phyloP scores from a whole-genome alignment of 257 asterid species.

The Parsonsia alboflavescens region DNA sequence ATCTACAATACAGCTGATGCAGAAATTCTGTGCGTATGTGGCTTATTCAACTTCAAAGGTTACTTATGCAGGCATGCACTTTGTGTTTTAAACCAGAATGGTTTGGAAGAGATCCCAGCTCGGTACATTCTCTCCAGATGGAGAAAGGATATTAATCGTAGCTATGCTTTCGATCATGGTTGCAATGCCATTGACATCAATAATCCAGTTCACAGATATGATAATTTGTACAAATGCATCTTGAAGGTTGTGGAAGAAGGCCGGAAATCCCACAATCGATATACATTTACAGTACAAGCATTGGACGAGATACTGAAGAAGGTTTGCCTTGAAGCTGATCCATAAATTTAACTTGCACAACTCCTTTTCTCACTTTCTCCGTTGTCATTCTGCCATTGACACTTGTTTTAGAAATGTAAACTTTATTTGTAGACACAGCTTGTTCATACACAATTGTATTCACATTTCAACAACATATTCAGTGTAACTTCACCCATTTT shows the following conservation, averaged over 20 bases:
- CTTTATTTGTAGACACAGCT: background rate
- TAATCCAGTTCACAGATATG: slow-evolving; percentile 52
- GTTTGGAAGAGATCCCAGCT: slow-evolving; percentile 56
- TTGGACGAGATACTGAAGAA: slow-evolving; percentile 38
- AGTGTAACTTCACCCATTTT: background rate
- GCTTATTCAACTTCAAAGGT: slow-evolving; percentile 49
- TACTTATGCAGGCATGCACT: slow-evolving; percentile 58
- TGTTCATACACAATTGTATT: background rate
- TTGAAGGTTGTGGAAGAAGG: slow-evolving; percentile 50
- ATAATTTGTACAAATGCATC: slow-evolving; percentile 35
- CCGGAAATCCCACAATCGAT: slow-evolving; percentile 40
- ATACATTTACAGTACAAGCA: slow-evolving; percentile 34
- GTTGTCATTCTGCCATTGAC: background rate
- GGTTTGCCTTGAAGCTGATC: slow-evolving; percentile 30
- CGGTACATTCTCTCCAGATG: slow-evolving; percentile 53
- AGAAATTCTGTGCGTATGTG: slow-evolving; percentile 43
- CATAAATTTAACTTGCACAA: background rate
- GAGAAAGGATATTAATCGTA: slow-evolving; percentile 46
- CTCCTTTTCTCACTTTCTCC: background rate
- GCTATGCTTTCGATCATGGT: slow-evolving; percentile 28
- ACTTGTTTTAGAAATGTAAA: background rate
- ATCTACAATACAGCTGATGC: slow-evolving; percentile 32
- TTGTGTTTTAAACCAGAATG: slow-evolving; percentile 41
- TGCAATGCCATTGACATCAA: slow-evolving; percentile 37
- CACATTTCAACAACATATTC: background rate